Evolutionary conservation across 768 basidiomycete genomes (phyloP).

Genomic region (Pisolithus albus): DNA sequence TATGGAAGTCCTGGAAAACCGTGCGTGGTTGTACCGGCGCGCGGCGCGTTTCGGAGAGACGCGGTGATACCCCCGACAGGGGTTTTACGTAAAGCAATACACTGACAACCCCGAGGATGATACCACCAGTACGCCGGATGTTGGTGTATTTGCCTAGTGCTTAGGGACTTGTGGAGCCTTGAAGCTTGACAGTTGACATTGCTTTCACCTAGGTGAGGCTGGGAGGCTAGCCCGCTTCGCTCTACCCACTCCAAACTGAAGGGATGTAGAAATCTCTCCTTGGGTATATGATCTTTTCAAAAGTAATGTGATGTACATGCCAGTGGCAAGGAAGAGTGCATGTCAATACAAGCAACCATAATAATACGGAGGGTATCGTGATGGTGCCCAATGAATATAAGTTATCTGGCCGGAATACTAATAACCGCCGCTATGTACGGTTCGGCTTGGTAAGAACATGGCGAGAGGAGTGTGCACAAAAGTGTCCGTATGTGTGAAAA

Average conservation of each 20-base stretch:
- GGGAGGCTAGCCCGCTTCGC: too few relatives aligned
- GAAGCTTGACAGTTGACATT: too few relatives aligned
- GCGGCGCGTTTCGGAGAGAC: slow-evolving; percentile 38
- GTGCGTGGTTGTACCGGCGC: slow-evolving; percentile 27
- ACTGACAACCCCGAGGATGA: too few relatives aligned
- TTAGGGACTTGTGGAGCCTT: too few relatives aligned
- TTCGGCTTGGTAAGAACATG: not conserved
- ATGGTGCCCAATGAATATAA: slow-evolving; percentile 14
- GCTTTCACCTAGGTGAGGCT: too few relatives aligned
- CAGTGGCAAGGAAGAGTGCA: slow-evolving; percentile 3
- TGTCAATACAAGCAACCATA: slow-evolving; percentile 13
- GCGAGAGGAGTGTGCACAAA: not conserved
- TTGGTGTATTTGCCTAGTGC: too few relatives aligned
- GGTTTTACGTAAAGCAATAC: slow-evolving; percentile 9
- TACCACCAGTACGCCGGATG: too few relatives aligned
- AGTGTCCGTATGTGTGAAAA: not conserved
- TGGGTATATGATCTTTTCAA: too few relatives aligned
- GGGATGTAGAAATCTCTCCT: too few relatives aligned
- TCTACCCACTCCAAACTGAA: too few relatives aligned
- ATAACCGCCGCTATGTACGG: slow-evolving; percentile 5
- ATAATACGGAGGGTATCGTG: slow-evolving; percentile 1
- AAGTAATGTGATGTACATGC: too few relatives aligned
- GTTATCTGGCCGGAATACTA: slow-evolving; percentile 8
- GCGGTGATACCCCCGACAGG: not conserved
- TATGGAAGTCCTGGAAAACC: slow-evolving; percentile 40